Evolutionary conservation across 495 filamentous ascomycete species (phyloP).

Genomic region (Penicillium waksmanii): DNA sequence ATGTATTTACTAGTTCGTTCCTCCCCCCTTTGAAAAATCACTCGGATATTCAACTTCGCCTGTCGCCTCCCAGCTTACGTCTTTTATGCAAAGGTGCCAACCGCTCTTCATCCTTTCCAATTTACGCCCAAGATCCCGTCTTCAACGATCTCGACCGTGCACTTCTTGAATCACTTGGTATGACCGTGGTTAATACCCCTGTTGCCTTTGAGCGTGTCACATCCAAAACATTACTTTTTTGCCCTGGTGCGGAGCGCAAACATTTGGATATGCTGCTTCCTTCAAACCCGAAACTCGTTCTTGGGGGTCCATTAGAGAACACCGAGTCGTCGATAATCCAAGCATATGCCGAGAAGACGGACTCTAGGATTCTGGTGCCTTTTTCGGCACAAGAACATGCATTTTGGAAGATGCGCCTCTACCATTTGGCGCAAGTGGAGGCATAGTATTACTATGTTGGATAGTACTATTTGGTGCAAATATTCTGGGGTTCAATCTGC

Average conservation of each 20-base stretch:
- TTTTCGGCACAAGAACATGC: conserved; percentile 45
- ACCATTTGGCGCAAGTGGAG: conserved; percentile 20
- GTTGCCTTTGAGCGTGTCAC: conserved; percentile 58
- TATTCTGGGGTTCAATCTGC: too few relatives aligned
- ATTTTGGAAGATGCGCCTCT: conserved; percentile 50
- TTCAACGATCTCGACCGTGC: conserved; percentile 64
- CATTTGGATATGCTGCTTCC: conserved; percentile 42
- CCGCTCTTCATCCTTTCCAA: conserved; percentile 21
- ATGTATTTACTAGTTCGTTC: conserved; percentile 24
- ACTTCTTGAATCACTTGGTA: conserved; percentile 56
- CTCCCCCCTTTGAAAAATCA: background rate
- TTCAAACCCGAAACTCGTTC: conserved; percentile 33
- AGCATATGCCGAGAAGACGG: conserved; percentile 24
- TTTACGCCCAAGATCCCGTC: conserved; percentile 70
- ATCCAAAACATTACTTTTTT: conserved; percentile 62
- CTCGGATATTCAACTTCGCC: background rate
- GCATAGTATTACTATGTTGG: too few relatives aligned
- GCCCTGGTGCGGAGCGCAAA: conserved; percentile 50
- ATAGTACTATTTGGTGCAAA: too few relatives aligned
- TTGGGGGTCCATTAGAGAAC: conserved; percentile 43
- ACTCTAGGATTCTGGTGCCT: conserved; percentile 32
- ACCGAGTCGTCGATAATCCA: conserved; percentile 33
- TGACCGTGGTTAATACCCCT: conserved; percentile 61
- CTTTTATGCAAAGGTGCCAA: background rate
- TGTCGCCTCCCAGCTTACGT: background rate